phyloP scores from a whole-genome alignment of 2,329 filamentous ascomycete species.

The Beauveria asiatica region DNA sequence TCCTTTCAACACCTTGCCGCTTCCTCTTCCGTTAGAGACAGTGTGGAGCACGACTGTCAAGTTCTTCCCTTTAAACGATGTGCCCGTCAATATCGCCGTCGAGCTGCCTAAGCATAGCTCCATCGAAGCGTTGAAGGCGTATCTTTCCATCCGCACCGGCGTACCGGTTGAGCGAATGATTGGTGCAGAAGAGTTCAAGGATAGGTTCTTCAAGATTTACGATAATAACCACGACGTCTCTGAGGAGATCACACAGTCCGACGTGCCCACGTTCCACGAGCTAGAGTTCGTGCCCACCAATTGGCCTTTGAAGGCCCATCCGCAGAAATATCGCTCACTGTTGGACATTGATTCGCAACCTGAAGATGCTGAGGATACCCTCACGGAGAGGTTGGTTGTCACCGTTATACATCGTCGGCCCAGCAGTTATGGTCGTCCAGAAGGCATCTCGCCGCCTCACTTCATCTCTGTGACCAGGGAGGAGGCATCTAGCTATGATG shows the following conservation, averaged over 20 bases:
- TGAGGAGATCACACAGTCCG: conserved; percentile 61
- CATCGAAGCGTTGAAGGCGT: conserved; percentile 60
- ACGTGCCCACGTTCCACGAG: conserved; percentile 65
- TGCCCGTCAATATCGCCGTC: conserved; percentile 62
- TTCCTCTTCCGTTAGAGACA: conserved; percentile 82
- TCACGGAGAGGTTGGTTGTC: conserved; percentile 60
- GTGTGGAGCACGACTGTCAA: conserved; percentile 68
- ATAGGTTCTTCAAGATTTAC: conserved; percentile 81
- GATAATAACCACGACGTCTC: conserved; percentile 59
- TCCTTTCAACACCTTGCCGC: conserved; percentile 87
- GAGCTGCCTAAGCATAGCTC: conserved; percentile 72
- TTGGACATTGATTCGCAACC: conserved; percentile 37
- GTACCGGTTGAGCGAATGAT: conserved; percentile 61
- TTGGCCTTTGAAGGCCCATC: conserved; percentile 47
- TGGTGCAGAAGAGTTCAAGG: conserved; percentile 71
- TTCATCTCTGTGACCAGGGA: conserved; percentile 70
- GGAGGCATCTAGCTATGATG: conserved; percentile 58
- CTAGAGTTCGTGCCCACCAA: conserved; percentile 74
- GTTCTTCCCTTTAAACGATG: conserved; percentile 68
- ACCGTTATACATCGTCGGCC: conserved; percentile 57
- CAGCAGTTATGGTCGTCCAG: conserved; percentile 22
- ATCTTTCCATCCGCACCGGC: conserved; percentile 58
- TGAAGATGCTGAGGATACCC: conserved; percentile 50
- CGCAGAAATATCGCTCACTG: conserved; percentile 42
- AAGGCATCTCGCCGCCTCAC: conserved; percentile 41